Evolutionary conservation across 2,329 filamentous ascomycete species (phyloP), one percentile per base, ranked within the genome.

Genomic region (Pestalotiopsis sp.): DNA sequence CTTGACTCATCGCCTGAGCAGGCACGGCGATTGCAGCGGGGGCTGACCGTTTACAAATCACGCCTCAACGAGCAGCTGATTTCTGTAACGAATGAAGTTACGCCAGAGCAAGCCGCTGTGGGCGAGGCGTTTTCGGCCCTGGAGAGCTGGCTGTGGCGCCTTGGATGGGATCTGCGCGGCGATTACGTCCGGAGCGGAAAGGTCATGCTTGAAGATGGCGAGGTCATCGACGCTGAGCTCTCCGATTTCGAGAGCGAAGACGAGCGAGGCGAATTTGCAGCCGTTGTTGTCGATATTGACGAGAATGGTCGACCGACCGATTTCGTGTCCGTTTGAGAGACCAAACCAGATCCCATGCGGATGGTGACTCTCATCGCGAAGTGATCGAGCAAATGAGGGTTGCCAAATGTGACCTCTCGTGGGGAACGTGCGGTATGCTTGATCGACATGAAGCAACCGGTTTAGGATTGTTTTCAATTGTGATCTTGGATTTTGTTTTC

Each of bases 131-230:
- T 90, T 73, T 78, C 79, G 1, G 80, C 80, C 4, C 78, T 90
- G 2, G 85, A 86, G 72, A 76, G 79, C 6, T 86, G 82, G 78
- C 75, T 87, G 3, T 81, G 80, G 81, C 80, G 78, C 61, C 79
- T 79, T 62, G 87, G 84, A 3, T 91, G 88, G 89, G 86, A 90
- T 66, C 76, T 91, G 13, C 75, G 82, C 17, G 83, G 80, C 7
- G 81, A 86, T 68, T 87, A 86, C 70, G 74, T 87, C 5, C 80
- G 84, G 3, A 79, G 79, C 23, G 86, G 86, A 2, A 82, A 79
- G 66, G 75, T 85, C 31, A 86, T 84, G 79, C 79, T 87, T 63
- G 86, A 88, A 69, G 86, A 88, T 72, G 84, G 86, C 31, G 82
- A 88, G 76, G 74, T 84, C 70, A 80, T 87, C 0, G 81, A 85